These are phyloP conservation scores for Metschnikowia sp. DNA, from an alignment of 805 yeast species.

Conservation along the genomic window DNA sequence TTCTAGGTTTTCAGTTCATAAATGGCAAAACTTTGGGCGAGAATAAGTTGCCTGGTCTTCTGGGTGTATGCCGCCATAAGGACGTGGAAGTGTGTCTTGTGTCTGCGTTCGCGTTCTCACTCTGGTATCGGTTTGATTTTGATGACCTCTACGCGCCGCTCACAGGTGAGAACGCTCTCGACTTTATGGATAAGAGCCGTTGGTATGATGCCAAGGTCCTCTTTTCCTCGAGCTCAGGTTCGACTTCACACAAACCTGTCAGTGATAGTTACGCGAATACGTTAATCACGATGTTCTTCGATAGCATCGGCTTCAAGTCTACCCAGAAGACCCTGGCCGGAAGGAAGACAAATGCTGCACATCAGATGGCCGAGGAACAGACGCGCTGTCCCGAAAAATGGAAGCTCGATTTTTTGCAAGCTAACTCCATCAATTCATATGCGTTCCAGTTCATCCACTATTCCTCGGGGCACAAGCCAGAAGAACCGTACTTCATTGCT, in stretches of 20 bases:
- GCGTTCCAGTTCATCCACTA: slow-evolving; percentile 1
- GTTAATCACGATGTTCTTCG: background rate
- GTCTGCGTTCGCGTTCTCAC: background rate
- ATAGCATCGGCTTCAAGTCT: background rate
- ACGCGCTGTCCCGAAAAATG: no score
- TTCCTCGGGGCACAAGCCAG: slow-evolving; percentile 1
- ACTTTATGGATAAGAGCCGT: background rate
- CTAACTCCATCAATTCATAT: background rate
- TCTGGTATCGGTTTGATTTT: slow-evolving; percentile 6
- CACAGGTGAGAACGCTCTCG: background rate
- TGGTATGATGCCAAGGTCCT: slow-evolving; percentile 1
- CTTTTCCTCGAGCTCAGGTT: background rate
- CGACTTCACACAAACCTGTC: background rate
- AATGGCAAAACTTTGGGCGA: background rate
- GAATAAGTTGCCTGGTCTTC: background rate
- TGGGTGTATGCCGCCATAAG: slow-evolving; percentile 1
- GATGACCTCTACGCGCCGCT: background rate
- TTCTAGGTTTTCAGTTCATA: background rate
- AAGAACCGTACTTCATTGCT: slow-evolving; percentile 2
- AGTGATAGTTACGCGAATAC: background rate
- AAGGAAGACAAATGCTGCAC: background rate
- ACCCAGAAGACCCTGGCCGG: background rate
- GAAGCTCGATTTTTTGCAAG: no score
- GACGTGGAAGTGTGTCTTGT: background rate
- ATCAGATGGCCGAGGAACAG: background rate